Percentiles rank a stretch among this genome's conserved stretches.
These are phyloP conservation scores for Tuber borchii DNA, from an alignment of 495 filamentous ascomycete species.

Conservation along the genomic window DNA sequence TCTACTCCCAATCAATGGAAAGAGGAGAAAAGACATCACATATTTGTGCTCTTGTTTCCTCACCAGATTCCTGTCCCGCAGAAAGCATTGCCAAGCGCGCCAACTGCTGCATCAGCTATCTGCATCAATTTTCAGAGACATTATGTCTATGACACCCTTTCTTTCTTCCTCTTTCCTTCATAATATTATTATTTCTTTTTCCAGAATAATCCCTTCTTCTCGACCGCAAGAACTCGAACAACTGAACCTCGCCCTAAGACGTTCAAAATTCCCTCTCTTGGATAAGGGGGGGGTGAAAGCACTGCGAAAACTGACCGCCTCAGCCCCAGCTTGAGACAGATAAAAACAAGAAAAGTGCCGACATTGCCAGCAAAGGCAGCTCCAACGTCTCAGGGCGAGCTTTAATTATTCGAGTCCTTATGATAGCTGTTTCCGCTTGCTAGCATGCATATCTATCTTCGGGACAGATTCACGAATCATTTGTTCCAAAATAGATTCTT, in stretches of 20 bases:
- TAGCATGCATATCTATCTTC: background rate
- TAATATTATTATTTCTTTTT: conserved; percentile 1
- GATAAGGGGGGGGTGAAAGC: too few species aligned
- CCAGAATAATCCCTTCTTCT: background rate
- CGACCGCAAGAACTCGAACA: too few species aligned
- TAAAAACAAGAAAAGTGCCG: too few species aligned
- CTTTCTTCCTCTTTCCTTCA: background rate
- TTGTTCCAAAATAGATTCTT: background rate
- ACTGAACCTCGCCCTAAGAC: too few species aligned
- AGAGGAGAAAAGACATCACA: background rate
- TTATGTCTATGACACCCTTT: background rate
- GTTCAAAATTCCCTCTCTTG: too few species aligned
- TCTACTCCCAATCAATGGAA: background rate
- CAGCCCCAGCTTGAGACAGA: too few species aligned
- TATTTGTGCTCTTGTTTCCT: background rate
- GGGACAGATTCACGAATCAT: background rate
- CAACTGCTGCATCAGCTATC: background rate
- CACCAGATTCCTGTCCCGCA: background rate
- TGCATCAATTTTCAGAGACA: background rate
- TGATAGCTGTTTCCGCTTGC: background rate
- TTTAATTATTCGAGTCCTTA: too few species aligned
- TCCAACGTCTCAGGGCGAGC: too few species aligned
- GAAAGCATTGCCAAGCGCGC: conserved; percentile 1
- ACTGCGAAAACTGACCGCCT: too few species aligned
- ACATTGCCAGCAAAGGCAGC: too few species aligned